Evolutionary conservation across 345 rosid genomes (phyloP), one percentile per base, ranked within the genome.

Genomic region (Capsella bursapastoris): DNA sequence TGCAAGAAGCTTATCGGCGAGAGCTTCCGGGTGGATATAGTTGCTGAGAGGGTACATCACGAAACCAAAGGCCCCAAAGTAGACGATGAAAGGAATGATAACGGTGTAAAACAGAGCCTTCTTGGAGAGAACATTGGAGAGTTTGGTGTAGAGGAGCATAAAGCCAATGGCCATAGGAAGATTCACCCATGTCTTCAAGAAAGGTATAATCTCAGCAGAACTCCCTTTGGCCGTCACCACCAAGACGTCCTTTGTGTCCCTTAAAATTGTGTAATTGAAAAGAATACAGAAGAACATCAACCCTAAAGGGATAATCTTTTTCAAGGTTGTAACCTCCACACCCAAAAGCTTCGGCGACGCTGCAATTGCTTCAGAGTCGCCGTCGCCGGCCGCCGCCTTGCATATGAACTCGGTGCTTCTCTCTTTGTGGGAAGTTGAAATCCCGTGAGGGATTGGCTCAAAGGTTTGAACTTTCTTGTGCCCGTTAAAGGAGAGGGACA

Each of bases 131-230:
- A 86, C 91, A 77, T 87, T 85, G 32, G 98, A 79, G 83, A 94
- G 80, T 35, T 88, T 87, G 2, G 93, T 87, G 82, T 94, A 94
- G 27, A 89, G 66, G 60, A 94, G 72, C 98, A 94, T 94, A 80
- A 94, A 94, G 53, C 98, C 98, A 82, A 94, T 58, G 55, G 98
- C 98, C 97, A 94, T 88, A 66, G 98, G 98, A 72, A 94, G 87
- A 82, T 94, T 94, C 34, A 94, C 98, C 98, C 98, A 94, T 14
- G 98, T 94, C 82, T 94, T 94, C 70, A 94, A 79, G 68, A 94
- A 94, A 18, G 98, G 98, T 49, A 94, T 94, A 75, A 94, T 94
- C 83, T 94, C 98, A 1, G 98, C 98, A 40, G 97, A 88, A 64
- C 98, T 94, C 29, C 98, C 98, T 80, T 87, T 79, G 8, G 98